These are phyloP conservation scores for Physocladia obscura DNA, from an alignment of 192 early-diverging fungal species.

Conservation along the genomic window DNA sequence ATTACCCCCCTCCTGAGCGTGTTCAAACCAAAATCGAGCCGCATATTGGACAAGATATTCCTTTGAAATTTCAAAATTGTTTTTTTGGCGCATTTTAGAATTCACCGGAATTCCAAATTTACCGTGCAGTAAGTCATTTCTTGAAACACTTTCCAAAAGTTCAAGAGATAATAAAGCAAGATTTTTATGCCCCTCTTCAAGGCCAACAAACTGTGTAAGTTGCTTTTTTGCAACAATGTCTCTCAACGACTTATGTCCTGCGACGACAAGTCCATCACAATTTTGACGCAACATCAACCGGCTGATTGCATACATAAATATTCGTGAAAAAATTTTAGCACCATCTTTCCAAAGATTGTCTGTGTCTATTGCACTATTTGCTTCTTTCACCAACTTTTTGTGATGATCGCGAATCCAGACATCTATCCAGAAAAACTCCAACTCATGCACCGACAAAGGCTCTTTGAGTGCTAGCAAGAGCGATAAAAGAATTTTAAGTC, in stretches of 20 bases:
- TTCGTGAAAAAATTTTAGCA: background rate
- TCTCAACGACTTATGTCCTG: conserved; percentile 6
- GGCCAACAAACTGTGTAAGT: background rate
- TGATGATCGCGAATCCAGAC: background rate
- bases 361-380: no score
- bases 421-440: background rate
- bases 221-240: conserved; percentile 1
- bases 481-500: background rate
- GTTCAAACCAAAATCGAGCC: background rate
- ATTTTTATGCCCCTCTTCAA: background rate
- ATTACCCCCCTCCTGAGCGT: background rate
- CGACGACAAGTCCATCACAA: background rate
- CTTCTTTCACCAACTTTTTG: background rate
- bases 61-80: background rate
- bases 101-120: background rate
- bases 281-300: background rate
- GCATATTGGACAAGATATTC: background rate
- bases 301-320: background rate
- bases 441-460: background rate
- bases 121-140: background rate
- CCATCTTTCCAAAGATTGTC: background rate
- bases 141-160: background rate
- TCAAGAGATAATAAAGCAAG: background rate
- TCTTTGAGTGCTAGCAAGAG: background rate
- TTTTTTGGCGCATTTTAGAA: background rate